Percentiles rank a stretch among this genome's conserved stretches.
Conservation (phyloP, 176 grass and related monocot species). For the Avena atlantica region DNA sequence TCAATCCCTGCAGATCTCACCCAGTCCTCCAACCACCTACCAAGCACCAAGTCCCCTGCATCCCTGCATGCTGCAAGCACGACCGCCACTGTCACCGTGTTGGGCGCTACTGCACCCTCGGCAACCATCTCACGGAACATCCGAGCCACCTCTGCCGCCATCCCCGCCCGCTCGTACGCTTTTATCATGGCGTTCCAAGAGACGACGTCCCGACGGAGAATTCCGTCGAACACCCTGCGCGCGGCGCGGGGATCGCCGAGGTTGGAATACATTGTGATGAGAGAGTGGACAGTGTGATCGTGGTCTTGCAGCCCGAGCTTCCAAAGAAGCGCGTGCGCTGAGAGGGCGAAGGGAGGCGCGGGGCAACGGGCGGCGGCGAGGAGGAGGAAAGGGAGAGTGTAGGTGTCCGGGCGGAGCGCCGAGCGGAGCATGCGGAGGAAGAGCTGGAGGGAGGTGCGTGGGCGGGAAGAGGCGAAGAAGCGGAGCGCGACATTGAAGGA, state of each 20-base stretch:
- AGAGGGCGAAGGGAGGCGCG: slow-evolving; percentile 20
- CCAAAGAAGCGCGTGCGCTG: slow-evolving; percentile 41
- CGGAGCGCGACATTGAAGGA: slow-evolving; percentile 46
- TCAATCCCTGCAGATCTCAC: slow-evolving; percentile 37
- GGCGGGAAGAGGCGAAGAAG: slow-evolving; percentile 38
- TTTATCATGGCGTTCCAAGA: slow-evolving; percentile 54
- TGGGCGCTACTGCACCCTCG: slow-evolving; percentile 25
- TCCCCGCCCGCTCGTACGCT: slow-evolving; percentile 34
- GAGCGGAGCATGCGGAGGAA: slow-evolving; percentile 50
- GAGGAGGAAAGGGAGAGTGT: slow-evolving; percentile 54
- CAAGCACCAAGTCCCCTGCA: slow-evolving; percentile 49
- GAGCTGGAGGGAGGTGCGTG: slow-evolving; percentile 29
- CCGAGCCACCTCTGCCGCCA: background rate
- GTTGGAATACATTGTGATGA: slow-evolving; percentile 47
- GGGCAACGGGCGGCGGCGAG: slow-evolving; percentile 49
- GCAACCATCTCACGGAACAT: slow-evolving; percentile 32
- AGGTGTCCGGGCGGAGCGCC: slow-evolving; percentile 41
- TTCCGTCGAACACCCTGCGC: slow-evolving; percentile 54
- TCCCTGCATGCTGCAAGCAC: slow-evolving; percentile 62
- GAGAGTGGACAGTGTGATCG: slow-evolving; percentile 52
- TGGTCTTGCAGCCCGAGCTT: slow-evolving; percentile 40
- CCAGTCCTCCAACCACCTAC: slow-evolving; percentile 65
- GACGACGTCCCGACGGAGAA: slow-evolving; percentile 46
- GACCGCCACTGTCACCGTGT: slow-evolving; percentile 25
- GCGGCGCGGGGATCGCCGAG: slow-evolving; percentile 23